Evolutionary conservation across 1,284 basidiomycete species (phyloP).

Genomic region (Irpex sp.): DNA sequence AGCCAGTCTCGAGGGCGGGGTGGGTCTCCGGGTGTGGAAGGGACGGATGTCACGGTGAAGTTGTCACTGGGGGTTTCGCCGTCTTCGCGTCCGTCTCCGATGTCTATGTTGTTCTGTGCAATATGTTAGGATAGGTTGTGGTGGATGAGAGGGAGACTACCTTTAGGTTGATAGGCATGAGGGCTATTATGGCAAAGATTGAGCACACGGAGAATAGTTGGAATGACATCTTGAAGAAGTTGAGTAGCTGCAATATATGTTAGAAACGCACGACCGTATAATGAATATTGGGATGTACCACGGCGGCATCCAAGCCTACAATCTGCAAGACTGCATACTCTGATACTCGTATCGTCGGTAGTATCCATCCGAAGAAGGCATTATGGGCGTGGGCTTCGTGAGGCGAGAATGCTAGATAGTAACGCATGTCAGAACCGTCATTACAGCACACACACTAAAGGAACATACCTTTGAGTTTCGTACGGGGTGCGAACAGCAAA

Average conservation of each 20-base stretch:
- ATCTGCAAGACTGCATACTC: conserved; percentile 96
- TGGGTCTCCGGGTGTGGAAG: conserved; percentile 10
- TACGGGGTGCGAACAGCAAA: conserved; percentile 85
- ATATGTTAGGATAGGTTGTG: neutral
- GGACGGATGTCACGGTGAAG: conserved; percentile 4
- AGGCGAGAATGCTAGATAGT: conserved; percentile 71
- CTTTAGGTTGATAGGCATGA: conserved; percentile 89
- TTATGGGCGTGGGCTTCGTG: conserved; percentile 81
- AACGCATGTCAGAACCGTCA: conserved; percentile 4
- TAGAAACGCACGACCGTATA: neutral
- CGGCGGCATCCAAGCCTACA: conserved; percentile 93
- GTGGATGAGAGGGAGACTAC: conserved; percentile 35
- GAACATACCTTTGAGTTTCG: conserved; percentile 80
- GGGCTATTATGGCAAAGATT: conserved; percentile 67
- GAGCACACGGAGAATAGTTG: conserved; percentile 86
- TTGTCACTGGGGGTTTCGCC: conserved; percentile 35
- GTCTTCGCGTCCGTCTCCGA: conserved; percentile 52
- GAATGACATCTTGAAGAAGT: conserved; percentile 94
- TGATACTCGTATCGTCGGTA: conserved; percentile 85
- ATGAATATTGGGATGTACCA: conserved; percentile 42
- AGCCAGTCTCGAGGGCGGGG: conserved; percentile 59
- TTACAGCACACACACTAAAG: neutral
- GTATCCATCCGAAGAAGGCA: conserved; percentile 92
- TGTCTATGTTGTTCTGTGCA: conserved; percentile 66
- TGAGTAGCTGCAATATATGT: conserved; percentile 59